Evolutionary conservation across 2,329 filamentous ascomycete species (phyloP), one percentile per base, ranked within the genome.

Genomic region (Didymella exigua): DNA sequence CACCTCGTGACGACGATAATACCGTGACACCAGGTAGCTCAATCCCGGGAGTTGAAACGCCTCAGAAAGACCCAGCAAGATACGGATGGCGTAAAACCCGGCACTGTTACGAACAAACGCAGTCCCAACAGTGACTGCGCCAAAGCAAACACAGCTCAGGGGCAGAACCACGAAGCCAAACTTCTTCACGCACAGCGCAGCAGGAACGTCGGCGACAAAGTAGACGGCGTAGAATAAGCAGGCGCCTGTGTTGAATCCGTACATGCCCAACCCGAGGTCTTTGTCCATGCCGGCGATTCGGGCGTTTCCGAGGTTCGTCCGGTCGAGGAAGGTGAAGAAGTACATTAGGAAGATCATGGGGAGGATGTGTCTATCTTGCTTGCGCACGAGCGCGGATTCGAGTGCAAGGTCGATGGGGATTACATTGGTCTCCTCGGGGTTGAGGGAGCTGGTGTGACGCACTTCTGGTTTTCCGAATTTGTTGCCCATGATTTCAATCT

Each of bases 281-380:
- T 46, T 46, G 10, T 46, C 43, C 43, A 46, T 46, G 21, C 43
- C 31, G 8, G 43, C 43, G 9, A 46, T 46, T 14, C 43, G 23
- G 21, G 31, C 43, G 10, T 46, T 46, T 3, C 43, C 23, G 14
- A 46, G 43, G 11, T 46, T 46, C 3, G 43, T 36, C 2, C 43
- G 43, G 30, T 46, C 43, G 21, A 46, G 43, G n/a, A n/a, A n/a
- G n/a, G n/a, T n/a, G 43, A 46, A 36, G 30, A 45, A 46, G n/a
- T 46, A 46, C 43, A 46, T 36, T 3, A 46, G 30, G n/a, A 36
- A 36, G 5, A 46, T 21, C 21, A 46, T 46, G 21, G 42, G 43
- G 2, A 46, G 23, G 14, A 46, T 21, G 8, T 21, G 43, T 4
- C 36, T 5, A 21, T 46, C 43, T 13, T 46, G 43, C 30, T 37